A percentile compares a stretch with the other conserved stretches of the same genome.
Conservation (phyloP, 2,329 filamentous ascomycete species). For the Arthrobotrys sinensis region DNA sequence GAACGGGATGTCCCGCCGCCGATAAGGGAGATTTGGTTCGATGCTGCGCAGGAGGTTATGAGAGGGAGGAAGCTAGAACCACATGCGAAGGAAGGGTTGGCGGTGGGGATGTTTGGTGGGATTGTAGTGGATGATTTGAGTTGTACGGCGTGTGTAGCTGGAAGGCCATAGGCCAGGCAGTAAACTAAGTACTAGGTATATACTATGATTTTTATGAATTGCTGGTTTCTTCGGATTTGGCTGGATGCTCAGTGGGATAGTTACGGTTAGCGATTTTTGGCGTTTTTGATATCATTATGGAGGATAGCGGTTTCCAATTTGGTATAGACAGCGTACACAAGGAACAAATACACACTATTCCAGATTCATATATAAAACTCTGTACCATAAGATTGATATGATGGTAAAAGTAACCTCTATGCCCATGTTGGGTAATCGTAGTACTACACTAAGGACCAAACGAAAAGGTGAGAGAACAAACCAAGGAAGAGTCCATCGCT, state of each 20-base stretch:
- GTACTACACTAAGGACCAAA: conserved; percentile 2
- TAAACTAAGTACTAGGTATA: background rate
- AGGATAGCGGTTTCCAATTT: conserved; percentile 10
- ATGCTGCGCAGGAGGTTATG: conserved; percentile 64
- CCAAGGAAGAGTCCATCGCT: conserved; percentile 34
- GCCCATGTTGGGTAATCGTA: conserved; percentile 1
- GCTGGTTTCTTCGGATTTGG: conserved; percentile 10
- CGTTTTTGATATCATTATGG: conserved; percentile 16
- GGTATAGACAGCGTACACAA: conserved; percentile 3
- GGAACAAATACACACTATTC: background rate
- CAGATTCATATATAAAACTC: background rate
- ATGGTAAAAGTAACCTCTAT: conserved; percentile 28
- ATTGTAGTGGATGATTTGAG: conserved; percentile 49
- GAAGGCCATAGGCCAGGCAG: background rate
- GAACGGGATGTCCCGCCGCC: conserved; percentile 61
- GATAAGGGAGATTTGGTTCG: conserved; percentile 65
- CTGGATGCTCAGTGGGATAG: conserved; percentile 11
- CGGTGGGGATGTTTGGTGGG: conserved; percentile 54
- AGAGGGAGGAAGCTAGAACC: conserved; percentile 61
- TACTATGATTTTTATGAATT: conserved; percentile 11
- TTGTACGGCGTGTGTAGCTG: conserved; percentile 45
- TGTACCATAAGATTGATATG: background rate
- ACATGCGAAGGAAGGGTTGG: conserved; percentile 62
- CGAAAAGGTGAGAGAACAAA: background rate
- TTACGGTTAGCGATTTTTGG: conserved; percentile 20